Evolutionary conservation across 2,329 filamentous ascomycete genomes (phyloP), one percentile per base, ranked within the genome.

Genomic region (Aspergillus pseudoglaucus): DNA sequence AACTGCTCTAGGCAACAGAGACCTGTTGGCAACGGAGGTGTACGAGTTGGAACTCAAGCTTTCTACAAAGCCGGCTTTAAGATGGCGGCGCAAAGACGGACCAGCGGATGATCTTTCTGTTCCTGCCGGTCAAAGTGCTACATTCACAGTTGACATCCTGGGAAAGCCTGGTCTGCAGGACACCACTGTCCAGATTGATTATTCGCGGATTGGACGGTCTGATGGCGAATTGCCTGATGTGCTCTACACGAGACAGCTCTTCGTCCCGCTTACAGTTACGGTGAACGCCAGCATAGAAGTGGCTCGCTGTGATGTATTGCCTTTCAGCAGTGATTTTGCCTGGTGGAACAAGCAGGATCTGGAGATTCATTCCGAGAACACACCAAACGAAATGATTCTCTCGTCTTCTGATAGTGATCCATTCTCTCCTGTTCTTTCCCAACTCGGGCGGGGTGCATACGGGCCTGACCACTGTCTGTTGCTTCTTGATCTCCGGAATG

Each of bases 211-310:
- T n/a, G 88, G 88, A 1, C 78, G 82, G 27, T 75, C 83, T 4
- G 76, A 76, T n/a, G 78, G 80, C 10, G 82, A 90, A 48, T 72
- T 90, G 2, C 76, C 79, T 20, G 83, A 85, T 32, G 78, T 81
- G 30, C 95, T 95, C 61, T 88, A 90, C 61, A 95, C 90, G 0
- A 80, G 90, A 35, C 88, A 93, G 62, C 78, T 95, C 14, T 84
- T 84, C 15, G 75, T 95, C 23, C 87, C 89, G 12, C 73, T 97
- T 48, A 88, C 85, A 0, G 81, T 96, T 14, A 96, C 91, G 4
- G 91, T 97, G 42, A 96, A 96, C 62, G 87, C 90, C 3, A 93
- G 89, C 60, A 77, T 96, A 22, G 89, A 96, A 60, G 75, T 96
- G 8, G 78, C 84, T 30, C 80, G 88, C 33, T 83, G 90, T 54